phyloP scores from a whole-genome alignment of 2,329 filamentous ascomycete genomes.

The Diaporthe australafricana region DNA sequence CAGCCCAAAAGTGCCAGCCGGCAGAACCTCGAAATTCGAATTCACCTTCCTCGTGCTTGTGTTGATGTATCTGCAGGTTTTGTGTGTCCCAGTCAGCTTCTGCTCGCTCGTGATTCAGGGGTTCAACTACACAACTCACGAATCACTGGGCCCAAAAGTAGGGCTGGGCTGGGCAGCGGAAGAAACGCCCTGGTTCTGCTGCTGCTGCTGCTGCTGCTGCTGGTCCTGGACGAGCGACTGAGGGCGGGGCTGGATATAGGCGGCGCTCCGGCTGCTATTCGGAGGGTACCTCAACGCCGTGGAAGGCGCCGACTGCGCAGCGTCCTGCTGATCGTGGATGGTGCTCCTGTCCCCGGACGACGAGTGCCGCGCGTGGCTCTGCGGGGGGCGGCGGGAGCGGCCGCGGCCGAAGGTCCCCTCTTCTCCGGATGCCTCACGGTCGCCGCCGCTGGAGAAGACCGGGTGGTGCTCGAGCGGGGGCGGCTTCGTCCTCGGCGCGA shows the following conservation, averaged over 20 bases:
- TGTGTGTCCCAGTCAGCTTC: conserved; percentile 1
- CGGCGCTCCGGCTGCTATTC: conserved; percentile 37
- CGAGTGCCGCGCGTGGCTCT: not conserved
- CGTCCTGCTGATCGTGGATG: not conserved
- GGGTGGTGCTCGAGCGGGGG: conserved; percentile 26
- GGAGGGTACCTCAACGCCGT: conserved; percentile 31
- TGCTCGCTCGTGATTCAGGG: conserved; percentile 35
- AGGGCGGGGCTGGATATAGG: conserved; percentile 3
- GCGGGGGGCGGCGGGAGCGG: conserved; percentile 24
- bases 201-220: conserved; percentile 18
- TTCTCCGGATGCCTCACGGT: not conserved
- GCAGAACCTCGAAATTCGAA: conserved; percentile 52
- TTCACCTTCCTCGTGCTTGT: conserved; percentile 51
- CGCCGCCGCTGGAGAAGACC: conserved; percentile 1
- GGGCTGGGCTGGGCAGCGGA: conserved; percentile 40
- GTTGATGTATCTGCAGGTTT: conserved; percentile 44
- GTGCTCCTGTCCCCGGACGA: conserved; percentile 27
- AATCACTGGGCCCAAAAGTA: conserved; percentile 50
- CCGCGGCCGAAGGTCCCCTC: conserved; percentile 4
- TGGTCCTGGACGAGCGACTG: conserved; percentile 33
- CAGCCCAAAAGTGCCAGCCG: conserved; percentile 51
- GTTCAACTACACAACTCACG: conserved; percentile 47
- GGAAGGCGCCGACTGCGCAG: not conserved
- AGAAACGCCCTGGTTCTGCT: not conserved
- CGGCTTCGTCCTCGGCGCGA: not conserved